Evolutionary conservation across 2,329 filamentous ascomycete genomes (phyloP), one percentile per base, ranked within the genome.

Genomic region (Colletotrichum sojae): DNA sequence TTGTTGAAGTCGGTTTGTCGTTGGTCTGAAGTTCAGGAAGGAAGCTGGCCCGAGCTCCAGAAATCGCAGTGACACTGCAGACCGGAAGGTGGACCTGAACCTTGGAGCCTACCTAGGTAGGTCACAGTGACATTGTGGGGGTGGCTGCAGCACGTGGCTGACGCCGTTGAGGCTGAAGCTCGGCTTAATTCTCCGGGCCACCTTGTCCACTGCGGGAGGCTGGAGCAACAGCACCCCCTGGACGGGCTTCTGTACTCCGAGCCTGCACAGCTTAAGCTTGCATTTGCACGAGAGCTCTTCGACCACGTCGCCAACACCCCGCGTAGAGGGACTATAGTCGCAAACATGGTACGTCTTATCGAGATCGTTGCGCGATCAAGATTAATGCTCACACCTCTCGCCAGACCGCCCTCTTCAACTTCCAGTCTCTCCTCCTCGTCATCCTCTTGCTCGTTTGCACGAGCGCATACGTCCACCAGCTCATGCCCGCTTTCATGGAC

Each of bases 321-420:
- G 45, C 63, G 8, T 8, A 61, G 56, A 69, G 67, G 63, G 62
- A 69, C 40, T n/a, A 9, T 22, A 58, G 46, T 49, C 61, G 59
- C 57, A 67, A 73, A 52, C 54, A 77, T 79, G 77, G 77, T 74
- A 69, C 36, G 68, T 67, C 51, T 40, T 25, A 12, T 25, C 12
- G 2, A 40, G 16, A 25, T 9, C 13, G 8, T 9, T 10, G 10
- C 2, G 15, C 13, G 52, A 51, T 10, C n/a, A 45, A 40, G n/a
- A 22, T 12, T 20, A 16, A 51, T 60, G 40, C 70, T 71, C 43
- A 71, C 13, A 55, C 52, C 16, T 20, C 46, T 43, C 40, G 61
- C 22, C 77, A 98, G 96, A 93, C 96, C 69, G 96, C 96, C 63
- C 92, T 99, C 77, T 98, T 99, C 91, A 98, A 98, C 84, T 98